A percentile compares a stretch with the other conserved stretches of the same genome.
phyloP scores from a whole-genome alignment of 768 basidiomycete species.

The Megacollybia marginata region DNA sequence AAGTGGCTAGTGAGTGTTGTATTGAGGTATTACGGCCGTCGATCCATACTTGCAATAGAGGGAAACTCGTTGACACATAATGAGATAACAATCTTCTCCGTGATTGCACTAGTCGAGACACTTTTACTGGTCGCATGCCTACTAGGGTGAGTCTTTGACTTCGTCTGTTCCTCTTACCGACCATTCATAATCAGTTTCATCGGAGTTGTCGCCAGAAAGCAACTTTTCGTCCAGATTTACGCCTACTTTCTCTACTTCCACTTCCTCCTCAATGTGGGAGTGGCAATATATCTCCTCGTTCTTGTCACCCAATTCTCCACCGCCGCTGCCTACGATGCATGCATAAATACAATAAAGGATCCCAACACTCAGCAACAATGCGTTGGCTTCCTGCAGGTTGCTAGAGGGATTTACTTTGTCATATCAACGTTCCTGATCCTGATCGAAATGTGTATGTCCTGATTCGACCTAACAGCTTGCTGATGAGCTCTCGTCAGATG shows the following conservation, averaged over 20 bases:
- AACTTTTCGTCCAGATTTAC: conserved; percentile 49
- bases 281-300: conserved; percentile 45
- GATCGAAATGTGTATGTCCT: conserved; percentile 49
- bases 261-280: conserved; percentile 45
- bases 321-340: conserved; percentile 34
- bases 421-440: conserved; percentile 37
- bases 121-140: conserved; percentile 45
- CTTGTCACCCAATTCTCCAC: conserved; percentile 38
- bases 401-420: conserved; percentile 38
- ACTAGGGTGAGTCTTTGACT: conserved; percentile 37
- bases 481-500: conserved; percentile 29
- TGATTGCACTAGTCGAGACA: conserved; percentile 47
- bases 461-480: neutral
- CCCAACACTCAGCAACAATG: conserved; percentile 38
- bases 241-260: conserved; percentile 51
- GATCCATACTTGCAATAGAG: neutral
- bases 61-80: conserved; percentile 27
- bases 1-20: conserved; percentile 43
- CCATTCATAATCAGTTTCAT: conserved; percentile 36
- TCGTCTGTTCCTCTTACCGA: neutral
- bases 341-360: conserved; percentile 35
- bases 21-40: neutral
- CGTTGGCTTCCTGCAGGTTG: conserved; percentile 28
- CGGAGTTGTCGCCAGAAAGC: conserved; percentile 58
- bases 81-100: conserved; percentile 32